phyloP scores from a whole-genome alignment of 2,329 filamentous ascomycete genomes.

The Cercospora janseana region DNA sequence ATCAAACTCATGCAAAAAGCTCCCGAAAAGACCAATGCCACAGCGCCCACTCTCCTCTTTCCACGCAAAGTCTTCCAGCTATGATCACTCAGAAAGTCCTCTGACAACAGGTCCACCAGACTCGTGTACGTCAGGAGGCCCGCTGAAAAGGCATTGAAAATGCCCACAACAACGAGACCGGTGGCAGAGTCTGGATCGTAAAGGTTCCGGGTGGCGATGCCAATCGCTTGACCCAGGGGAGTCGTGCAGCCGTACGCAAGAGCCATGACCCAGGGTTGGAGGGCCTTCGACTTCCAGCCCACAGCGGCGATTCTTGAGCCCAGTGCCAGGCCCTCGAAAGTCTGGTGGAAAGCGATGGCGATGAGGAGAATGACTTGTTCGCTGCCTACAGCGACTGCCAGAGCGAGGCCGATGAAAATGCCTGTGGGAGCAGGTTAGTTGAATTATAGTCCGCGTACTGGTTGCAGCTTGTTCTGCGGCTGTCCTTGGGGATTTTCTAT shows the following conservation, averaged over 20 bases:
- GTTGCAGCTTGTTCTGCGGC: neutral
- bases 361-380: slow-evolving; percentile 63
- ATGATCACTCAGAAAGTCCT: slow-evolving; percentile 57
- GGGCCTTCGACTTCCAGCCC: slow-evolving; percentile 47
- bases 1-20: slow-evolving; percentile 63
- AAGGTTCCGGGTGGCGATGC: slow-evolving; percentile 43
- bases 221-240: slow-evolving; percentile 47
- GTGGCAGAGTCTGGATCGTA: slow-evolving; percentile 46
- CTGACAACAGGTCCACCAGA: slow-evolving; percentile 47
- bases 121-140: slow-evolving; percentile 49
- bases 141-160: slow-evolving; percentile 49
- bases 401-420: slow-evolving; percentile 68
- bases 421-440: slow-evolving; percentile 40
- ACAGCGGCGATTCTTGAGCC: slow-evolving; percentile 67
- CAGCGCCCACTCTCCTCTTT: slow-evolving; percentile 57
- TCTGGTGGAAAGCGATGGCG: slow-evolving; percentile 67
- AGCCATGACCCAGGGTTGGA: slow-evolving; percentile 69
- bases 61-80: slow-evolving; percentile 60
- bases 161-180: slow-evolving; percentile 45
- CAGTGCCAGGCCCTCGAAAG: slow-evolving; percentile 64
- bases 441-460: neutral
- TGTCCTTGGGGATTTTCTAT: neutral
- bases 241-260: slow-evolving; percentile 57
- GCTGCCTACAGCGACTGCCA: slow-evolving; percentile 62
- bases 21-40: slow-evolving; percentile 57